Evolutionary conservation across 2,329 filamentous ascomycete species (phyloP), one percentile per base, ranked within the genome.

Genomic region (Beauveria caledonica): DNA sequence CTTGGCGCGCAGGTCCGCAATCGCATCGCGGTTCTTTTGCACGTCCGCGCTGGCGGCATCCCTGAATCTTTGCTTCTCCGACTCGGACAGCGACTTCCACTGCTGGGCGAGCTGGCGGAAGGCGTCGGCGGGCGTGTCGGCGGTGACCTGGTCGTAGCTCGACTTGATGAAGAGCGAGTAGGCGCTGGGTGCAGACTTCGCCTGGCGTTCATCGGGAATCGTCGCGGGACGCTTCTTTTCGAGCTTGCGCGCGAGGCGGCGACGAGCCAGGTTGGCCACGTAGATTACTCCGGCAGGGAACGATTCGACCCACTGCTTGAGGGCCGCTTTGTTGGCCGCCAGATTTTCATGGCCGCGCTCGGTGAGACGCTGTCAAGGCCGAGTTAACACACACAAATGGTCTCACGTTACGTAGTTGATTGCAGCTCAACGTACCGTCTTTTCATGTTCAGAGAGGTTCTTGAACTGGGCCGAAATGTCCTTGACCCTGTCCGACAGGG

Each of bases 301-400:
- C 29, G 68, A 71, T 62, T 77, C 71, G n/a, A 84, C 68, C 81
- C 82, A 85, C 17, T 73, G 69, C 69, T 77, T 74, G 66, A 73
- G 73, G 19, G 68, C 65, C 9, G 68, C 72, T 9, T 69, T 65
- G 66, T 81, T 81, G 65, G 65, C 62, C 21, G 66, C 63, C 52
- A 70, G 71, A 72, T 83, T 83, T 63, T 74, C 64, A 2, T 68
- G 60, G 29, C 69, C 72, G 13, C 44, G 66, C 23, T 68, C 64
- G n/a, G 68, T 45, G 27, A 81, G 70, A 45, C 65, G 68, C 77
- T 80, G 58, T 25, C 57, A 39, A 5, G 21, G 5, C 29, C 8
- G 25, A 39, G 19, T 55, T 39, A 45, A 52, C 21, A 27, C 17
- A 23, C 5, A 49, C n/a, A 58, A 21, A 27, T 8, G 2, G 6